phyloP scores from a whole-genome alignment of 2,329 filamentous ascomycete genomes.

The Fusarium sp. region DNA sequence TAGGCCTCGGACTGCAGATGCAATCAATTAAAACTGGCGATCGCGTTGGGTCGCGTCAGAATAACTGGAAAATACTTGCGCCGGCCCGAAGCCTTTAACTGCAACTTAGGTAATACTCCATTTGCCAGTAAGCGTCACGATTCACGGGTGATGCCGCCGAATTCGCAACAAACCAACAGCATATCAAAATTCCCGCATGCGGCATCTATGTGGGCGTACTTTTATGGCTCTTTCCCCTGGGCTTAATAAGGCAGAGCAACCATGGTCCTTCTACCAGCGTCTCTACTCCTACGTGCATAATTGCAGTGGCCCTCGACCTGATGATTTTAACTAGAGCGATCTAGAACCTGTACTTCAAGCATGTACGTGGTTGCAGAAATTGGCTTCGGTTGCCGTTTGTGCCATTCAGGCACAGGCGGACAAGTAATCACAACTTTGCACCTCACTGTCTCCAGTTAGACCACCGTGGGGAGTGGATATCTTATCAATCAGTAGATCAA shows the following conservation, averaged over 20 bases:
- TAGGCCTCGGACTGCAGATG: background rate
- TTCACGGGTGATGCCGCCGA: constrained; percentile 15
- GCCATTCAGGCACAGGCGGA: too few relatives aligned
- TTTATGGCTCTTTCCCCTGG: background rate
- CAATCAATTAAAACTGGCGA: constrained; percentile 34
- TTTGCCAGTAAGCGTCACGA: too few relatives aligned
- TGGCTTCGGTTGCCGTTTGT: too few relatives aligned
- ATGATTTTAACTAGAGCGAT: background rate
- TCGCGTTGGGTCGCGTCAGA: constrained; percentile 23
- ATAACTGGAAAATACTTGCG: constrained; percentile 3
- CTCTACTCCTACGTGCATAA: background rate
- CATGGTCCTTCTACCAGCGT: background rate
- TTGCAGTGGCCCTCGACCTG: background rate
- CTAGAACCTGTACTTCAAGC: background rate
- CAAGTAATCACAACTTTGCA: background rate
- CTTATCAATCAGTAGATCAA: constrained; percentile 47
- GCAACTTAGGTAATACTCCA: background rate
- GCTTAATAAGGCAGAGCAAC: background rate
- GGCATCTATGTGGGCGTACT: constrained; percentile 7
- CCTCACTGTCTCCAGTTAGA: background rate
- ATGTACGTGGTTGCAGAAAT: background rate
- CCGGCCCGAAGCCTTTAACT: constrained; percentile 1
- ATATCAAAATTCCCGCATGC: constrained; percentile 11
- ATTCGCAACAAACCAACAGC: constrained; percentile 34
- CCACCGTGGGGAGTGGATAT: constrained; percentile 27